A percentile compares a stretch with the other conserved stretches of the same genome.
Conservation (phyloP, 2,329 filamentous ascomycete species). For the Paecilomyces formosus region DNA sequence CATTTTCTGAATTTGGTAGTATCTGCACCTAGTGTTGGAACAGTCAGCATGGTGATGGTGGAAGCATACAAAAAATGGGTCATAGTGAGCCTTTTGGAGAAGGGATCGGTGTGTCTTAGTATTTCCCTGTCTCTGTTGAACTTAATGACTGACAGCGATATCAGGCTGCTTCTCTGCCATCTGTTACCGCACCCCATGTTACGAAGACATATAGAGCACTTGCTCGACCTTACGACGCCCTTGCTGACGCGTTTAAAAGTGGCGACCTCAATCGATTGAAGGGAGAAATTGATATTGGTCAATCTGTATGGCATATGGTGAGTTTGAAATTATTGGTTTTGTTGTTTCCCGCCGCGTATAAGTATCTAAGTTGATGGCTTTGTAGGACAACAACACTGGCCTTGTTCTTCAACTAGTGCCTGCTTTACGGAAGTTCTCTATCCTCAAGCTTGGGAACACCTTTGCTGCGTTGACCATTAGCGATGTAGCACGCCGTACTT, state of each 20-base stretch:
- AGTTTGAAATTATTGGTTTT: slow-evolving; percentile 11
- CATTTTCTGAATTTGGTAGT: slow-evolving; percentile 59
- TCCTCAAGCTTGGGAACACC: slow-evolving; percentile 64
- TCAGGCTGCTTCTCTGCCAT: slow-evolving; percentile 46
- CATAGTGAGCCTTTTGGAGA: slow-evolving; percentile 63
- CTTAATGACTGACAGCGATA: slow-evolving; percentile 6
- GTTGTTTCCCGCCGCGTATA: neutral
- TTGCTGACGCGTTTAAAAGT: slow-evolving; percentile 63
- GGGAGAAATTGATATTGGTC: slow-evolving; percentile 55
- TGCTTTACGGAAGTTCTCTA: slow-evolving; percentile 67
- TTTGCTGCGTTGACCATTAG: slow-evolving; percentile 58
- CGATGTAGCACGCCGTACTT: slow-evolving; percentile 33
- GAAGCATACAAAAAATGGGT: slow-evolving; percentile 92
- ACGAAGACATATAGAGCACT: slow-evolving; percentile 52
- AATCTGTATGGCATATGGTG: slow-evolving; percentile 54
- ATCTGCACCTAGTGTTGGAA: slow-evolving; percentile 57
- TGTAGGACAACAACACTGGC: slow-evolving; percentile 61
- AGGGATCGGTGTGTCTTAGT: slow-evolving; percentile 49
- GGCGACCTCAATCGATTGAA: slow-evolving; percentile 53
- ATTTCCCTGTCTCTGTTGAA: neutral
- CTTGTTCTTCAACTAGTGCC: slow-evolving; percentile 63
- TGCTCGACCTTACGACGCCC: slow-evolving; percentile 61
- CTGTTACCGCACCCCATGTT: slow-evolving; percentile 46
- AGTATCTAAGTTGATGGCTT: slow-evolving; percentile 2
- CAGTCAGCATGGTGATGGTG: slow-evolving; percentile 68